phyloP scores from a whole-genome alignment of 1,139 yeast species.

The Pichia sp. region DNA sequence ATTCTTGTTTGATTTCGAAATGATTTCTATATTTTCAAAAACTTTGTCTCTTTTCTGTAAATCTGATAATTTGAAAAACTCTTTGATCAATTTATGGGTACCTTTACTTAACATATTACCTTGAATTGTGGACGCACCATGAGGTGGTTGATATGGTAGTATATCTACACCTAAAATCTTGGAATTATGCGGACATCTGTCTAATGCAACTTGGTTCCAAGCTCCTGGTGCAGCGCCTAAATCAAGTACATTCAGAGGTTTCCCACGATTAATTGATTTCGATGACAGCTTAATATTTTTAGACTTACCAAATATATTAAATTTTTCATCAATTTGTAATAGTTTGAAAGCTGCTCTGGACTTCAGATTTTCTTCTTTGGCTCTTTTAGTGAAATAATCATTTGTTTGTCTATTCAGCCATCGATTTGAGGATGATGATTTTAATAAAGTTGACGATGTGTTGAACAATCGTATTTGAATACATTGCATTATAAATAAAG shows the following conservation, averaged over 20 bases:
- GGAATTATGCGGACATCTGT: slow-evolving; percentile 51
- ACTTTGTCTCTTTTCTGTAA: slow-evolving; percentile 12
- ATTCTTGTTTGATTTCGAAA: slow-evolving; percentile 7
- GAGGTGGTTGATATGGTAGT: slow-evolving; percentile 69
- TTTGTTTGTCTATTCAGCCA: slow-evolving; percentile 69
- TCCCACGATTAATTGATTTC: not conserved
- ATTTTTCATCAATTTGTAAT: slow-evolving; percentile 60
- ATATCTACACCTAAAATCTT: slow-evolving; percentile 80
- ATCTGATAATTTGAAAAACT: slow-evolving; percentile 43
- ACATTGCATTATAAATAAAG: not conserved
- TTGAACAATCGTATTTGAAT: not conserved
- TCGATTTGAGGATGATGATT: slow-evolving; percentile 47
- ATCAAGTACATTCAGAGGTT: slow-evolving; percentile 57
- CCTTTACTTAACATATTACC: slow-evolving; percentile 71
- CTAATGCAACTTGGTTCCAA: slow-evolving; percentile 81
- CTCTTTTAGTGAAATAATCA: slow-evolving; percentile 61
- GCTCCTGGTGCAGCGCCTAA: slow-evolving; percentile 96
- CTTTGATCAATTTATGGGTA: slow-evolving; percentile 56
- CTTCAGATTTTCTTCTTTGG: slow-evolving; percentile 54
- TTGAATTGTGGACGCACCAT: slow-evolving; percentile 73
- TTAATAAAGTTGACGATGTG: not conserved
- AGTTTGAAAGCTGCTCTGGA: slow-evolving; percentile 92
- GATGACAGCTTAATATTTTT: not conserved
- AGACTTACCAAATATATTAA: slow-evolving; percentile 48
- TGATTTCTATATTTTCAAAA: slow-evolving; percentile 10